These are phyloP conservation scores for Amphicarpaea edgeworthii DNA, from an alignment of 306 rosid genomes.

Conservation along the genomic window DNA sequence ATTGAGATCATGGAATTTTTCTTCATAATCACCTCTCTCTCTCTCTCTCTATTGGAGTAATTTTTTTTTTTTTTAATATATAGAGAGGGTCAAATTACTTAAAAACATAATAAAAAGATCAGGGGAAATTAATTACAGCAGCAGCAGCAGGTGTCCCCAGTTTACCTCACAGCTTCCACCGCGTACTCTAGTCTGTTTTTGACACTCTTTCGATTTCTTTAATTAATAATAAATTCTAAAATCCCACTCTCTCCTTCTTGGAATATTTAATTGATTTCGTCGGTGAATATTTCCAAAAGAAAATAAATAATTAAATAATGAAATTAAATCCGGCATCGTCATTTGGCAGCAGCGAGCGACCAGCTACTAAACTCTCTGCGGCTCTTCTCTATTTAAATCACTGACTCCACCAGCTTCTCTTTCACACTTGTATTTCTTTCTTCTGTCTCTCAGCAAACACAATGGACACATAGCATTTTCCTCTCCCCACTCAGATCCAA, in stretches of 20 bases:
- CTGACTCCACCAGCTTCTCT: not conserved
- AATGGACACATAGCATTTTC: conserved; percentile 39
- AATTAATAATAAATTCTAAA: not conserved
- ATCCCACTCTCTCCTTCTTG: not conserved
- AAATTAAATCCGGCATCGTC: not conserved
- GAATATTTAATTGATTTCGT: conserved; percentile 8
- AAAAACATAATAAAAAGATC: no score
- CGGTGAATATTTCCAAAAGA: conserved; percentile 25
- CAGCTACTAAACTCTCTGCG: conserved; percentile 9
- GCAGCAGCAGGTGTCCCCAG: not conserved
- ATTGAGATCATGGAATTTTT: no score
- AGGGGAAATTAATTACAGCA: no score
- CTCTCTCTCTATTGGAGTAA: no score
- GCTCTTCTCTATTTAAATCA: conserved; percentile 39
- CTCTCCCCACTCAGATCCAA: conserved; percentile 48
- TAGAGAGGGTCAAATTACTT: no score
- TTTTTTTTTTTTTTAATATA: no score
- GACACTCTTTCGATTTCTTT: not conserved
- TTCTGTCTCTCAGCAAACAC: not conserved
- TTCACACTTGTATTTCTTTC: conserved; percentile 3
- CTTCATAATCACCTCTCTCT: no score
- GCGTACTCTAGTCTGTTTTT: not conserved
- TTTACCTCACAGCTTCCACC: no score
- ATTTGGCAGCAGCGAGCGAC: conserved; percentile 28
- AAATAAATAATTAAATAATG: not conserved